These are phyloP conservation scores for Solanum virginianum DNA, from an alignment of 257 asterid genomes.

Conservation along the genomic window DNA sequence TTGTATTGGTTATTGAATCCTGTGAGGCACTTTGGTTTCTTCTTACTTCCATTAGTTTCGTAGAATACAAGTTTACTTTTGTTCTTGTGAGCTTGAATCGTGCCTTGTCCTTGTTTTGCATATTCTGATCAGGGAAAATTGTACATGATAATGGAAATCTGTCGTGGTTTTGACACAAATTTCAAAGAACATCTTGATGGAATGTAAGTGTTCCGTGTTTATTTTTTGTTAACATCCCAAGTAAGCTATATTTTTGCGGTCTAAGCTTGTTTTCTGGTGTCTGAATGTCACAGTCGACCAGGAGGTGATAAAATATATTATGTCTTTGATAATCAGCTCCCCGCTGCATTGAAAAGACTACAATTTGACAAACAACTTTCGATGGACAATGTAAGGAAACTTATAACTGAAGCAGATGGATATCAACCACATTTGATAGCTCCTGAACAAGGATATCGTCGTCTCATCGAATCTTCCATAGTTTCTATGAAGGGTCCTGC, in stretches of 20 bases:
- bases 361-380: constrained; percentile 77
- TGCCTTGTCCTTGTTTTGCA: neutral
- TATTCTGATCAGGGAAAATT: constrained; percentile 39
- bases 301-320: constrained; percentile 72
- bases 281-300: constrained; percentile 41
- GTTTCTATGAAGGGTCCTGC: constrained; percentile 64
- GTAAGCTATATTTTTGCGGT: neutral
- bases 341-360: constrained; percentile 65
- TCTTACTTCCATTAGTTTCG: neutral
- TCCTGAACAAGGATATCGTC: constrained; percentile 74
- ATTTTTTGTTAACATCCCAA: neutral
- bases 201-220: constrained; percentile 28
- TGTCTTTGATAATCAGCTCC: constrained; percentile 64
- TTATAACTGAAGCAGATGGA: constrained; percentile 72
- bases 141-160: constrained; percentile 72
- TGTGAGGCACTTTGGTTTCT: neutral
- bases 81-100: neutral
- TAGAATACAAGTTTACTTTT: neutral
- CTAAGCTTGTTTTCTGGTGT: neutral
- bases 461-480: constrained; percentile 62
- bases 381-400: constrained; percentile 58
- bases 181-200: constrained; percentile 85
- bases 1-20: neutral
- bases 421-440: constrained; percentile 81
- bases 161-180: constrained; percentile 61